Percentiles rank a stretch among this genome's conserved stretches.
Conservation (phyloP, 202 grass and related monocot species). For the Setaria viridis region DNA sequence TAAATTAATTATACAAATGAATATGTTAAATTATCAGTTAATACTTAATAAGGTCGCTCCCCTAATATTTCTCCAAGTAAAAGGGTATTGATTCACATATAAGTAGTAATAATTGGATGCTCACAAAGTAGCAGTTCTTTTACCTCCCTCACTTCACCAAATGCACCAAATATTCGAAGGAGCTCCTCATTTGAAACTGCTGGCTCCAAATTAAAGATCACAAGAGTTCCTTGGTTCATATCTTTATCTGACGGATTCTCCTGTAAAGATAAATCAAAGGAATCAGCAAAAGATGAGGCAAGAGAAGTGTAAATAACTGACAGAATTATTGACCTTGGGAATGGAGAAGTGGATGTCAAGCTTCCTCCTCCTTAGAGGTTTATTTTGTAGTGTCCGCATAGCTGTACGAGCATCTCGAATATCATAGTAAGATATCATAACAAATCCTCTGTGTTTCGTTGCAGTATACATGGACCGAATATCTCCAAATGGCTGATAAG, state of each 20-base stretch:
- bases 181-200: constrained; percentile 67
- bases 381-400: constrained; percentile 57
- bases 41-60: constrained; percentile 9
- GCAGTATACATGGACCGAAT: constrained; percentile 62
- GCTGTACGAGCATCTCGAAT: constrained; percentile 61
- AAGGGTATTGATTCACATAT: neutral
- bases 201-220: constrained; percentile 70
- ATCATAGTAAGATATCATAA: constrained; percentile 74
- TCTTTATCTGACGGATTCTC: constrained; percentile 72
- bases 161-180: constrained; percentile 57
- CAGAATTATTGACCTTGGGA: constrained; percentile 52
- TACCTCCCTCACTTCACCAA: constrained; percentile 71
- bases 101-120: neutral
- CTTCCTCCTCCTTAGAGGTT: constrained; percentile 57
- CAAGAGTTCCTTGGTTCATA: constrained; percentile 72
- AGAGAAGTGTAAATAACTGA: neutral
- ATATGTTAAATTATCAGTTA: neutral
- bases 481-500: constrained; percentile 53
- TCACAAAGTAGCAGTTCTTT: neutral
- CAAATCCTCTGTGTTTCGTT: constrained; percentile 61
- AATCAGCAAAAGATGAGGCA: constrained; percentile 24
- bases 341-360: constrained; percentile 71
- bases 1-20: neutral
- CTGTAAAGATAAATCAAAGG: constrained; percentile 36
- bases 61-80: neutral